A percentile compares a stretch with the other conserved stretches of the same genome.
Conservation (phyloP, 2,329 filamentous ascomycete species). For the Microdochium paspali region DNA sequence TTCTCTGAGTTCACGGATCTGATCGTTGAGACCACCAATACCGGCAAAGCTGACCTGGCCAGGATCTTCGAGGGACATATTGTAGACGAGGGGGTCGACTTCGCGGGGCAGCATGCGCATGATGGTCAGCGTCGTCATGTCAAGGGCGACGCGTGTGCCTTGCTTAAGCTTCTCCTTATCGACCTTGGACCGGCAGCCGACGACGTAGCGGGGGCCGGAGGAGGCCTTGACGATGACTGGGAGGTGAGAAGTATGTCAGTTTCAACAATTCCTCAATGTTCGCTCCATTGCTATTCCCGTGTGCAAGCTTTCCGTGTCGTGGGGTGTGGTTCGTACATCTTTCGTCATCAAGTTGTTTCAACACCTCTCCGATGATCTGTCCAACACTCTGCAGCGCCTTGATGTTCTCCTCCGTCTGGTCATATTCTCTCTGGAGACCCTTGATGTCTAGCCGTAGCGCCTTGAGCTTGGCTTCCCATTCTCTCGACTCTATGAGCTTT, state of each 20-base stretch:
- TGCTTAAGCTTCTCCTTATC: conserved; percentile 97
- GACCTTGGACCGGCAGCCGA: conserved; percentile 96
- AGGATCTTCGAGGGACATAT: conserved; percentile 98
- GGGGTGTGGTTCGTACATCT: conserved; percentile 59
- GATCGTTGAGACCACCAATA: conserved; percentile 95
- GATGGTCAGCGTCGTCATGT: conserved; percentile 99
- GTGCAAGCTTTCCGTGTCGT: not conserved
- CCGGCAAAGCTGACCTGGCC: conserved; percentile 96
- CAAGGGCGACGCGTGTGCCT: conserved; percentile 90
- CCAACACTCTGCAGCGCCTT: conserved; percentile 98
- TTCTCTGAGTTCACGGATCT: conserved; percentile 93
- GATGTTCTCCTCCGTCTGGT: conserved; percentile 98
- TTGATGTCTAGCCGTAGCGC: conserved; percentile 91
- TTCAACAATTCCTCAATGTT: no score
- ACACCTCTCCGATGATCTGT: conserved; percentile 97
- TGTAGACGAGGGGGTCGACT: conserved; percentile 97
- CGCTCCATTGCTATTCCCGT: no score
- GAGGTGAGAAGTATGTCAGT: not conserved
- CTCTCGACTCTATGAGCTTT: conserved; percentile 85
- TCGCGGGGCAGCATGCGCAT: conserved; percentile 99
- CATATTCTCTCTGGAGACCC: conserved; percentile 86
- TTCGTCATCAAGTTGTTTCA: conserved; percentile 98
- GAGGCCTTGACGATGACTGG: conserved; percentile 97
- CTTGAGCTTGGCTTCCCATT: conserved; percentile 98
- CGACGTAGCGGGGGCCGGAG: conserved; percentile 92